These are phyloP conservation scores for Corinectria fuckeliana DNA, from an alignment of 2,329 filamentous ascomycete genomes.

Conservation along the genomic window DNA sequence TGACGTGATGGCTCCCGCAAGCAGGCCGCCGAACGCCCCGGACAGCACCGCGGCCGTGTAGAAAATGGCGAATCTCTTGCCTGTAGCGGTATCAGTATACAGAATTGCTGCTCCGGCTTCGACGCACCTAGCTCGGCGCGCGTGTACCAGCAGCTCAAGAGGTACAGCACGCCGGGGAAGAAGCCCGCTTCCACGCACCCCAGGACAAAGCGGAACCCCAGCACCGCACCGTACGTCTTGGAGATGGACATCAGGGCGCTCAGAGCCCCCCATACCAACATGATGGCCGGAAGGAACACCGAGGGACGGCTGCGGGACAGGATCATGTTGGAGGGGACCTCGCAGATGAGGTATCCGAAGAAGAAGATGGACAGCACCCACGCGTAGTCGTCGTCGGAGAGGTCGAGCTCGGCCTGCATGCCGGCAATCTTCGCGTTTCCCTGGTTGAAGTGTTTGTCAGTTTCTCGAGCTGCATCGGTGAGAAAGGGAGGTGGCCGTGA, in stretches of 20 bases:
- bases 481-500: background rate
- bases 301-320: slow-evolving; percentile 56
- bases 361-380: slow-evolving; percentile 49
- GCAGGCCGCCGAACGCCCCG: slow-evolving; percentile 19
- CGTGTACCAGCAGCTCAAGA: slow-evolving; percentile 65
- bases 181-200: slow-evolving; percentile 60
- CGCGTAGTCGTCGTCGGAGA: slow-evolving; percentile 8
- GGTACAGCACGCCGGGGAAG: slow-evolving; percentile 57
- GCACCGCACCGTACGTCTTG: slow-evolving; percentile 53
- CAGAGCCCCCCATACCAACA: slow-evolving; percentile 52
- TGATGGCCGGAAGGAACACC: slow-evolving; percentile 55
- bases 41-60: slow-evolving; percentile 24
- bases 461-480: too few species aligned
- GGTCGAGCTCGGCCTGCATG: slow-evolving; percentile 5
- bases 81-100: background rate
- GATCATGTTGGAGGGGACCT: slow-evolving; percentile 61
- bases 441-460: background rate
- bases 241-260: slow-evolving; percentile 57
- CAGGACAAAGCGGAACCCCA: slow-evolving; percentile 54
- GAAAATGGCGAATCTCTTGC: slow-evolving; percentile 27
- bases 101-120: background rate
- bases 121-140: slow-evolving; percentile 21
- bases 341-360: slow-evolving; percentile 58
- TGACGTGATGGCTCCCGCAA: slow-evolving; percentile 24
- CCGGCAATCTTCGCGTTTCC: slow-evolving; percentile 17